Evolutionary conservation across 345 rosid species (phyloP).

Genomic region (Garcia nutans): DNA sequence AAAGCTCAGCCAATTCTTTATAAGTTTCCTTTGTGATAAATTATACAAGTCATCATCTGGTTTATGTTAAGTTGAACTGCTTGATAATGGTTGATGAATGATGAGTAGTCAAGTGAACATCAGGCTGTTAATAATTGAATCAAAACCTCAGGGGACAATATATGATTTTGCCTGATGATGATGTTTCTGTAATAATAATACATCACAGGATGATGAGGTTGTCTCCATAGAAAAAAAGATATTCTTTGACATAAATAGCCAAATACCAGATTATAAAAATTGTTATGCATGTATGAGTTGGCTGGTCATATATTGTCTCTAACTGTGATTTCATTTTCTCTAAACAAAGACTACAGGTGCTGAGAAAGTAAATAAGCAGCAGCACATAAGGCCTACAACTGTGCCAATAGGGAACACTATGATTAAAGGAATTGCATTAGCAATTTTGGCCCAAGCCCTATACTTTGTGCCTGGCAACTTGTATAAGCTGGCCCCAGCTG

Average conservation of each 20-base stretch:
- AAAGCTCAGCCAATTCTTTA: background rate
- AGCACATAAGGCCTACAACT: slow-evolving; percentile 12
- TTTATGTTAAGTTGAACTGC: background rate
- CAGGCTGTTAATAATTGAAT: background rate
- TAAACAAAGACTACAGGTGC: background rate
- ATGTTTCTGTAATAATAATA: background rate
- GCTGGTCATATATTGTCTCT: background rate
- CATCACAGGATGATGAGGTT: background rate
- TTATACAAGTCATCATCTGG: background rate
- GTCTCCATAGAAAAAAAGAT: background rate
- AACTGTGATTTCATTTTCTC: background rate
- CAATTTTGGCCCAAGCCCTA: background rate
- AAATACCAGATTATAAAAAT: background rate
- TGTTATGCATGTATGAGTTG: background rate
- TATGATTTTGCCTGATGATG: background rate
- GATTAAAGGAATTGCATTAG: background rate
- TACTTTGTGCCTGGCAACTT: background rate
- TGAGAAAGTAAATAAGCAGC: background rate
- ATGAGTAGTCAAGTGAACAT: background rate
- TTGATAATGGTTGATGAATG: background rate
- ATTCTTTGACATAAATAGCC: background rate
- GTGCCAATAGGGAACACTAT: slow-evolving; percentile 6
- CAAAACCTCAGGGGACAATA: background rate
- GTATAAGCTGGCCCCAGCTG: background rate
- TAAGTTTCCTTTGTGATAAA: background rate